phyloP scores from a whole-genome alignment of 305 asterid species.

The Lippia alba region DNA sequence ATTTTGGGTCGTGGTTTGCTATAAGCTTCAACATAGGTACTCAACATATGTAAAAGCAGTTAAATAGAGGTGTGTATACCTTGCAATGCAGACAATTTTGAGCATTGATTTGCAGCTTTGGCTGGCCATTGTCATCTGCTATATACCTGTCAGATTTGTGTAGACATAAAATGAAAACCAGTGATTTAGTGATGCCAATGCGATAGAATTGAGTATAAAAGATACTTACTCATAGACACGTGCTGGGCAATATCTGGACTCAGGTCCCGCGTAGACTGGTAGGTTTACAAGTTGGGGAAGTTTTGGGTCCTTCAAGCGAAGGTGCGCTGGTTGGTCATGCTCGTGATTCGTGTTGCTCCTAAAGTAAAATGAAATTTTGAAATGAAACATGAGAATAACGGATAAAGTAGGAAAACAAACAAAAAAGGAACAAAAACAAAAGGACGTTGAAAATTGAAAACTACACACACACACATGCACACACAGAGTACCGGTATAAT shows the following conservation, averaged over 20 bases:
- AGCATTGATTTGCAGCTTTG: constrained; percentile 91
- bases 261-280: constrained; percentile 84
- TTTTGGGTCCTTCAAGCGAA: constrained; percentile 71
- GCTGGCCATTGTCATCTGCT: constrained; percentile 67
- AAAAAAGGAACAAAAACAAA: too few relatives aligned
- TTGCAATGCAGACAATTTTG: constrained; percentile 98
- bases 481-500: constrained; percentile 64
- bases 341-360: constrained; percentile 98
- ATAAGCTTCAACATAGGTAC: constrained; percentile 18
- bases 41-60: neutral
- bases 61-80: constrained; percentile 48
- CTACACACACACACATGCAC: too few relatives aligned
- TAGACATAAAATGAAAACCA: constrained; percentile 9
- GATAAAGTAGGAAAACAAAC: too few relatives aligned
- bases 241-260: constrained; percentile 95
- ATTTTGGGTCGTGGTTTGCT: too few relatives aligned
- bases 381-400: too few relatives aligned
- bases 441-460: too few relatives aligned
- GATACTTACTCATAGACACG: constrained; percentile 87
- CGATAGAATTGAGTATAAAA: constrained; percentile 8
- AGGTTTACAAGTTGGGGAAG: constrained; percentile 74
- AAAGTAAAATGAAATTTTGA: constrained; percentile 30
- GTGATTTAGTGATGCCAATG: neutral
- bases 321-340: constrained; percentile 96
- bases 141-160: constrained; percentile 57